Percentiles rank a stretch among this genome's conserved stretches.
Conservation (phyloP, 345 rosid species). For the Boechera divaricarpa region DNA sequence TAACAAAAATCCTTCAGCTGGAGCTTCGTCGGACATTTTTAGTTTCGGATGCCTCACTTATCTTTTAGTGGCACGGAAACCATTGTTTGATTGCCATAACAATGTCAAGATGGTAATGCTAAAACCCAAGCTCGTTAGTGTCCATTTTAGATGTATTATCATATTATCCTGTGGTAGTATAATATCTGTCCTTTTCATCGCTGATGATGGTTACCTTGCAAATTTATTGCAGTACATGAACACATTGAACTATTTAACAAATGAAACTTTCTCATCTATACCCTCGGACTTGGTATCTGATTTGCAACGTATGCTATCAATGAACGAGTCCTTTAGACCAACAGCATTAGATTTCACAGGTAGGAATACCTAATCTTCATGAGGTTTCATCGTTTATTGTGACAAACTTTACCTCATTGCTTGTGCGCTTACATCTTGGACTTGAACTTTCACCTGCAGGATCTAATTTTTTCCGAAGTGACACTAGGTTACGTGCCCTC, state of each 20-base stretch:
- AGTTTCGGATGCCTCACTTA: slow-evolving; percentile 92
- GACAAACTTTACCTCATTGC: slow-evolving; percentile 14
- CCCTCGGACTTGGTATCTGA: slow-evolving; percentile 84
- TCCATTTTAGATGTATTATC: slow-evolving; percentile 14
- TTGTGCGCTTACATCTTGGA: slow-evolving; percentile 30
- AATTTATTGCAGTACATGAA: slow-evolving; percentile 80
- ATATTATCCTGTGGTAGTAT: background rate
- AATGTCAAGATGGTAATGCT: slow-evolving; percentile 91
- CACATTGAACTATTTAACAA: slow-evolving; percentile 83
- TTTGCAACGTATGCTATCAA: slow-evolving; percentile 85
- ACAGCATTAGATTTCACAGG: slow-evolving; percentile 94
- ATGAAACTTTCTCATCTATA: slow-evolving; percentile 78
- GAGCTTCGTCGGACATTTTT: slow-evolving; percentile 77
- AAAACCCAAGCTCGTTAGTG: slow-evolving; percentile 13
- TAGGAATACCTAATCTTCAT: slow-evolving; percentile 37
- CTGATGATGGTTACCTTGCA: slow-evolving; percentile 29
- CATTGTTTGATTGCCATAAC: slow-evolving; percentile 87
- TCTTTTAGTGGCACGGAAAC: slow-evolving; percentile 85
- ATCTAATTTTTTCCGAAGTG: slow-evolving; percentile 86
- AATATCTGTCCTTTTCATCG: background rate
- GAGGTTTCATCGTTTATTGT: slow-evolving; percentile 18
- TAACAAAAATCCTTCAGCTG: slow-evolving; percentile 66
- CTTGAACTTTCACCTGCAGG: slow-evolving; percentile 56
- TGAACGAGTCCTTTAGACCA: slow-evolving; percentile 82
- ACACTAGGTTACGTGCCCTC: slow-evolving; percentile 97